phyloP scores from a whole-genome alignment of 805 yeast genomes.

The Saturnispora galanensis region DNA sequence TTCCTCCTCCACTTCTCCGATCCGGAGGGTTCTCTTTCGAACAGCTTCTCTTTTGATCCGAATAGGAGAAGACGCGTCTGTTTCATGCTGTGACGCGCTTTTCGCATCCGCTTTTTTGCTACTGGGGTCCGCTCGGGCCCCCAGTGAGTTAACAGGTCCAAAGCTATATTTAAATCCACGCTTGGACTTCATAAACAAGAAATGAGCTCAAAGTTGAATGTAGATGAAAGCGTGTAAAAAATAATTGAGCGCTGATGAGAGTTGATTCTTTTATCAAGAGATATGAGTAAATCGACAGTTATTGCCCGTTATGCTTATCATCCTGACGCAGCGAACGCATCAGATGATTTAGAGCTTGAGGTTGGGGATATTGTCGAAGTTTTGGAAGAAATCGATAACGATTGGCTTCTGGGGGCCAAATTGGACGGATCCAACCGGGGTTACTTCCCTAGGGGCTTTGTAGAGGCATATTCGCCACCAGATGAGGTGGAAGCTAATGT shows the following conservation, averaged over 20 bases:
- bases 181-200: constrained; percentile 1
- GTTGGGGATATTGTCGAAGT: constrained; percentile 67
- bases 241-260: background rate
- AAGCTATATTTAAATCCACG: background rate
- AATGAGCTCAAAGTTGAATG: background rate
- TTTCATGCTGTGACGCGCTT: background rate
- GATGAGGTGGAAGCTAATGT: background rate
- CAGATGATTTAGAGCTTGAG: constrained; percentile 71
- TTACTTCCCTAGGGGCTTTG: constrained; percentile 83
- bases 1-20: constrained; percentile 4
- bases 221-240: background rate
- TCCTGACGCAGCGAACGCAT: constrained; percentile 43
- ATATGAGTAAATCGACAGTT: constrained; percentile 16
- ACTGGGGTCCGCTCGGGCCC: background rate
- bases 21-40: background rate
- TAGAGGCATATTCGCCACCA: constrained; percentile 27
- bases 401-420: constrained; percentile 77
- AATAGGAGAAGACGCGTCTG: constrained; percentile 5
- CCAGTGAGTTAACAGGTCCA: constrained; percentile 2
- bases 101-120: background rate
- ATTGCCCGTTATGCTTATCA: constrained; percentile 25
- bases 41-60: background rate
- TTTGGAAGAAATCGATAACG: constrained; percentile 75
- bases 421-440: constrained; percentile 41
- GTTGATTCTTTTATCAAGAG: constrained; percentile 3